Conservation (phyloP, 768 basidiomycete genomes). For the Tricholoma hemisulphureum region DNA sequence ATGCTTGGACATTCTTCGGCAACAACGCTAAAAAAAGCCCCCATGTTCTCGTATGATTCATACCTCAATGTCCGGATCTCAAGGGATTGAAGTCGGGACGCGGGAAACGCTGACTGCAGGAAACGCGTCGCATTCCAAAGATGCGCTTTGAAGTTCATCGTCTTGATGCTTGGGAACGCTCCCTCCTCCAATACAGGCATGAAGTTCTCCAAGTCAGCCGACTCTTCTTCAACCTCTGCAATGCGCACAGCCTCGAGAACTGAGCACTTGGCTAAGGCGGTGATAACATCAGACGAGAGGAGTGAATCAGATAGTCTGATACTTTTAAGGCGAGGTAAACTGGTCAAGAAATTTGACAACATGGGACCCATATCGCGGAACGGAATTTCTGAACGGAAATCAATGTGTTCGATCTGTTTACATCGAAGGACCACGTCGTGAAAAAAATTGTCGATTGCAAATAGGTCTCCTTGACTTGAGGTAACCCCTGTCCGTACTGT, state of each 20-base stretch:
- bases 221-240: neutral
- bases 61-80: constrained; percentile 3
- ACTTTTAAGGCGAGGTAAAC: constrained; percentile 13
- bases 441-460: constrained; percentile 14
- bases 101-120: constrained; percentile 8
- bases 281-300: constrained; percentile 11
- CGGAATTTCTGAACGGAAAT: constrained; percentile 7
- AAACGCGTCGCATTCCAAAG: constrained; percentile 8
- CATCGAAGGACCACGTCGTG: constrained; percentile 9
- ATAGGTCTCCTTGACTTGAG: constrained; percentile 8
- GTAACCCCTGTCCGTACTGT: constrained; percentile 6
- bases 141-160: constrained; percentile 10
- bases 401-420: constrained; percentile 9
- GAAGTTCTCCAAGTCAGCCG: constrained; percentile 10
- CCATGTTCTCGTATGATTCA: constrained; percentile 3
- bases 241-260: constrained; percentile 3
- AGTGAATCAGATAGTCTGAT: constrained; percentile 7
- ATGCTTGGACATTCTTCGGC: constrained; percentile 8
- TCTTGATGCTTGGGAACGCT: constrained; percentile 8
- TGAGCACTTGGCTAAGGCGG: constrained; percentile 10
- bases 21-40: constrained; percentile 5
- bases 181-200: constrained; percentile 9
- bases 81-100: constrained; percentile 5
- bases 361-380: constrained; percentile 11
- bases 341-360: constrained; percentile 7